Base-by-base conservation (phyloP, 164 flowering plant genomes). In the Warburgia ugandensis region DNA sequence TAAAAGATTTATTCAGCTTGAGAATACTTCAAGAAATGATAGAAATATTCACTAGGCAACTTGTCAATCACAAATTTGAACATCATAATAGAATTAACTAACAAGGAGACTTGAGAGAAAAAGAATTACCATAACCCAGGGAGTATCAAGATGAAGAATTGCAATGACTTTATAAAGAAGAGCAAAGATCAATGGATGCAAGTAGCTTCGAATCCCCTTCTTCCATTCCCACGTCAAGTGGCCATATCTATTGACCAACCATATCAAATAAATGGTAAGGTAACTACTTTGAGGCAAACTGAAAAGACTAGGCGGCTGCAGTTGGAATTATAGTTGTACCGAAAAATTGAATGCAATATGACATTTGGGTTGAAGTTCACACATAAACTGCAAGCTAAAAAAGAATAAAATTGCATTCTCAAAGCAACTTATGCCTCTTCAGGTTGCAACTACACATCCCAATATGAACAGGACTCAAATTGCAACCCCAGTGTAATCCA, bases 151-250 rank as follows among this genome's bases (percentile, higher is more conserved):
- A 55, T 59, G 64, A 33, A 74, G 58, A 2, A 80, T 48, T 2
- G 76, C 77, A n/a, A 94, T 75, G 56, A 78, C 23, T 74, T 79
- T 84, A 67, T 86, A 94, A 11, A 94, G 75, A 21, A 63, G 13
- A 38, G 80, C 95, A 71, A 94, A 94, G 50, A 86, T 49, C 73
- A 86, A 44, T 0, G 97, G 99, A 71, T 92, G 99, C 69, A 84
- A 58, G 61, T 79, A 92, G 62, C 97, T 84, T 2, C 99, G 83
- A 19, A 92, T 79, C 20, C 99, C 92, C 72, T 73, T 73, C 64
- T 75, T 59, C 98, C 98, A 88, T 57, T 88, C 98, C 98, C 98
- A 92, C n/a, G 97, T 92, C 54, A 86, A 60, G 71, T 92, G 87
- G 30, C 99, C 99, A 60, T 88, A 92, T 52, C 95, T 89, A 58